Base-by-base conservation (phyloP, 75 land plant genomes). In the Pseudotsuga menziesii region DNA sequence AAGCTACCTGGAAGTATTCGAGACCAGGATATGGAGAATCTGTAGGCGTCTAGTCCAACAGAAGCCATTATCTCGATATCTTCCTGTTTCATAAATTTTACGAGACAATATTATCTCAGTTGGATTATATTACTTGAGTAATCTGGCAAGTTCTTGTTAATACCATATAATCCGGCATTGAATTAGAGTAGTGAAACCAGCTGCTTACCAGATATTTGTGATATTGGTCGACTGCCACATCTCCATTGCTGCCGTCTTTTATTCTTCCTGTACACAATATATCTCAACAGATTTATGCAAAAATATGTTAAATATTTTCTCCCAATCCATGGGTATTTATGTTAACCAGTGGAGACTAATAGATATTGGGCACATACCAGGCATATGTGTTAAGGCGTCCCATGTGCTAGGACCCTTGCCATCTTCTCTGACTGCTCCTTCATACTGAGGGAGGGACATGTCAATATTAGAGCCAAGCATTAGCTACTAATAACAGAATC, bases 11-110 rank as follows among this genome's bases (percentile, higher is more conserved):
- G 93, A 4, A 86, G 56, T 71, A 88, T 79, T 63, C 93, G 87
- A 55, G 86, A 1, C 93, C 93, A 91, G 44, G 93, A 81, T 57
- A 91, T 79, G 0, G 93, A 91, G 32, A 91, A 86, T 13, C 93
- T 75, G 36, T 88, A 91, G 4, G 84, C 58, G 83, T 86, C 85
- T 26, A 91, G 61, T 13, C 86, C 86, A 63, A 91, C 72, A 35
- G 88, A 82, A 57, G 84, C 79, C 58, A 88, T 36, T 4, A 86
- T 58, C 75, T 86, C 79, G 56, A 91, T 72, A 52, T 91, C 93
- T 73, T 91, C 90, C 93, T 55, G 80, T 82, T 4, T n/a, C n/a
- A n/a, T n/a, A n/a, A n/a, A n/a, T n/a, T n/a, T n/a, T n/a, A n/a
- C n/a, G n/a, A n/a, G n/a, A n/a, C n/a, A n/a, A n/a, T n/a, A n/a